Base-by-base conservation (phyloP, 2,329 filamentous ascomycete species). In the Alternaria conjuncta region DNA sequence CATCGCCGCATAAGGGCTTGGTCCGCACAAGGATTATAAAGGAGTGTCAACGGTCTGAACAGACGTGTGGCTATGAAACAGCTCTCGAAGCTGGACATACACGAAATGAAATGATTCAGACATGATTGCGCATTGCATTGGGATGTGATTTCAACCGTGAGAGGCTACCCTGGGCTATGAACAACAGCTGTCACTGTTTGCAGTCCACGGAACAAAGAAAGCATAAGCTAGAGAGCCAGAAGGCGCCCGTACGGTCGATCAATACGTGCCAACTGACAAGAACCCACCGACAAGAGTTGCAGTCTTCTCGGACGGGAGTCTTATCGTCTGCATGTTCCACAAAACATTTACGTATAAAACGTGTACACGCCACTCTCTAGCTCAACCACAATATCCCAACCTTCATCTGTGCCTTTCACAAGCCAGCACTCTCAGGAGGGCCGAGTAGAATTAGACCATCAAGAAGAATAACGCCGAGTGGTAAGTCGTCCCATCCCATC, bases 1-100 rank as follows among this genome's bases (percentile, higher is more conserved):
- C 82, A 96, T 96, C 81, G 92, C 92, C 81, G 92, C 92, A 82
- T 93, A 92, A 76, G 64, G 53, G 72, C 67, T 69, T 56, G 50
- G 43, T 58, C 51, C 51, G 54, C 59, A 67, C 59, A 70, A 61
- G 53, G 66, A 45, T 56, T 47, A 54, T 43, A 64, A 69, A 57
- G 12, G 43, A 53, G 57, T 63, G 61, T 45, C 60, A 60, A 49
- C 30, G 56, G 60, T 58, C 60, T 63, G 60, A 60, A 53, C 45
- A 60, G 43, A 60, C 44, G 67, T 65, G 72, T 75, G 72, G 72
- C 72, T 65, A 69, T 67, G 68, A 70, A 41, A 63, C 70, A 75
- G 67, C 70, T 71, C 55, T 59, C 63, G 60, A 26, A 72, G 65
- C 67, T 70, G 68, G 61, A 43, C 61, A 66, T 49, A 53, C 47